Evolutionary conservation across 495 filamentous ascomycete genomes (phyloP).

Genomic region (Penicillium argentinense): DNA sequence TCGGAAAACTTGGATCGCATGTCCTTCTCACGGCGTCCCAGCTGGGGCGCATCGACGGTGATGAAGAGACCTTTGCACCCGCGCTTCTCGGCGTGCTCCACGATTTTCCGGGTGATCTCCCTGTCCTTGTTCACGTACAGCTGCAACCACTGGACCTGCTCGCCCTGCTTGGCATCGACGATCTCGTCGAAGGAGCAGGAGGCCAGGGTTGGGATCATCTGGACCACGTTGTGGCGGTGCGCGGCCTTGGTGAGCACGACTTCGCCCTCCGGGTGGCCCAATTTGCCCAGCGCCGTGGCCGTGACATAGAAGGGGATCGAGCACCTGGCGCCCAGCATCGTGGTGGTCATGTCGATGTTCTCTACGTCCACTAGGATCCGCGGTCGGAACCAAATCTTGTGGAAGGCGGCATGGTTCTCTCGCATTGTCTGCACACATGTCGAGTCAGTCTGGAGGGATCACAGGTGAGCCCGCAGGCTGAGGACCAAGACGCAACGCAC

Average conservation of each 20-base stretch:
- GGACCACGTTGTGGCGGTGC: conserved; percentile 79
- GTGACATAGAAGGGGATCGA: conserved; percentile 90
- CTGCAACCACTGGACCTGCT: conserved; percentile 95
- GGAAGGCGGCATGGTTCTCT: conserved; percentile 94
- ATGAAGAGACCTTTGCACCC: conserved; percentile 98
- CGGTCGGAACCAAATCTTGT: conserved; percentile 97
- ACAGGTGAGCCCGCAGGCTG: too few relatives aligned
- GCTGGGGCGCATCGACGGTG: conserved; percentile 95
- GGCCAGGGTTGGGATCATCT: conserved; percentile 98
- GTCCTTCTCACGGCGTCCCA: conserved; percentile 90
- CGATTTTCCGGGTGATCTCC: conserved; percentile 83
- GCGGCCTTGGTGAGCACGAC: conserved; percentile 85
- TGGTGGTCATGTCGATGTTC: conserved; percentile 79
- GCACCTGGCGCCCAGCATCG: conserved; percentile 84
- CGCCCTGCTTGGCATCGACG: conserved; percentile 73
- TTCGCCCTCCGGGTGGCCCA: conserved; percentile 86
- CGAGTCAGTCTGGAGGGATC: conserved; percentile 1
- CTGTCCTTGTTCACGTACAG: conserved; percentile 98
- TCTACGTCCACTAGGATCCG: conserved; percentile 83
- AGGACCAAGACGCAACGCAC: too few relatives aligned
- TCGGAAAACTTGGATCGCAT: conserved; percentile 95
- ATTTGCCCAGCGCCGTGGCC: conserved; percentile 87
- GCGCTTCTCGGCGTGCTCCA: conserved; percentile 85
- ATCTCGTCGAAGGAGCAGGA: conserved; percentile 98
- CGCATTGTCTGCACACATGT: conserved; percentile 83